These are phyloP conservation scores for Herpetomonas muscarum DNA, from an alignment of 208 protist genomes.

Conservation along the genomic window DNA sequence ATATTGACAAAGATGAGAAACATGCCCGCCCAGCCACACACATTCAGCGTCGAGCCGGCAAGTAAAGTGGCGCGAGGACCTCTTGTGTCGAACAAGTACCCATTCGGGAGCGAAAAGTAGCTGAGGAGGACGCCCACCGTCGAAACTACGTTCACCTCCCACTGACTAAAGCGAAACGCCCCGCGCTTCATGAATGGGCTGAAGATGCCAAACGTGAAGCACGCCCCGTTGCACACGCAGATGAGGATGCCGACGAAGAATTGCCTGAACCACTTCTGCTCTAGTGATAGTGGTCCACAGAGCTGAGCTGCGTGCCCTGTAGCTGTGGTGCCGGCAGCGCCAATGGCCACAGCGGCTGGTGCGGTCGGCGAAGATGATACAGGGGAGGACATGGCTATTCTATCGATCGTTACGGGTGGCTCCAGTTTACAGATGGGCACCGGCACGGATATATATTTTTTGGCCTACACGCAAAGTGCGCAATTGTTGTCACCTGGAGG, in stretches of 20 bases:
- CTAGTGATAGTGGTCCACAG: slow-evolving; percentile 18
- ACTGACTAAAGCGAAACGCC: slow-evolving; percentile 53
- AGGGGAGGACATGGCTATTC: too few species aligned
- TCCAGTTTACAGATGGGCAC: too few species aligned
- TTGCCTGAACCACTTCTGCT: slow-evolving; percentile 71
- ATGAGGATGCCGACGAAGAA: slow-evolving; percentile 79
- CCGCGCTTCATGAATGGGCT: slow-evolving; percentile 58
- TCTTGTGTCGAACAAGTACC: slow-evolving; percentile 64
- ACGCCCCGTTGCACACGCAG: slow-evolving; percentile 75
- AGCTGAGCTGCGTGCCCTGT: neutral
- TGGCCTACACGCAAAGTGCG: too few species aligned
- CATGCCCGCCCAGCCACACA: slow-evolving; percentile 69
- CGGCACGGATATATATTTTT: too few species aligned
- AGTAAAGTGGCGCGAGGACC: slow-evolving; percentile 51
- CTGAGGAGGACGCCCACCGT: slow-evolving; percentile 74
- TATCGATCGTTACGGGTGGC: too few species aligned
- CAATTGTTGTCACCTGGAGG: too few species aligned
- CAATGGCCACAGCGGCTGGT: neutral
- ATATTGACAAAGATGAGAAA: slow-evolving; percentile 59
- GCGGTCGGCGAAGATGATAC: neutral
- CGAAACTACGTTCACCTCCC: slow-evolving; percentile 54
- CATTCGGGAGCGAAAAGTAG: slow-evolving; percentile 81
- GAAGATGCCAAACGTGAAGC: slow-evolving; percentile 78
- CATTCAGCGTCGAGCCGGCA: slow-evolving; percentile 52
- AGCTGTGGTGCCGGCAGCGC: neutral